Base-by-base conservation (phyloP, 345 rosid species). In the Excoecaria cochinchinensis region DNA sequence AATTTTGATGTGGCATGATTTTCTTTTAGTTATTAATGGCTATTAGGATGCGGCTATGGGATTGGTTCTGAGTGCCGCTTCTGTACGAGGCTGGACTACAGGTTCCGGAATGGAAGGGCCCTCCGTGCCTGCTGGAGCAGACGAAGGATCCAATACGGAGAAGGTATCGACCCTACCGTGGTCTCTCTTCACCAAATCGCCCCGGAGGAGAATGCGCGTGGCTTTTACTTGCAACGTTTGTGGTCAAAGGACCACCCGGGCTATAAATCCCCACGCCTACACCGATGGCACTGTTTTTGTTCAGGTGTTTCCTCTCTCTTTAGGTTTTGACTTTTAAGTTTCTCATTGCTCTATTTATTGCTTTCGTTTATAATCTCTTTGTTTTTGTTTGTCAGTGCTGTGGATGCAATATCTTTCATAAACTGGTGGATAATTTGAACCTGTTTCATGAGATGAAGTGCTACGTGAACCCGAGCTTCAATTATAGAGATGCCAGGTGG, bases 81-180 rank as follows among this genome's bases (percentile, higher is more conserved):
- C 97, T 31, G 88, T 90, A 25, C 82, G 96, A 74, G 97, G 98
- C 3, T 94, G 97, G 98, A 94, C 95, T 0, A 94, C 98, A 1
- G 93, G 93, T 48, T 94, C 97, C 5, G 97, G 98, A 24, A 90
- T 94, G 98, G 95, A 92, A 82, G 98, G 98, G 4, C 97, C 97
- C 0, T 74, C 95, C 1, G 86, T 77, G 56, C 92, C 97, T 13
- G 94, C 82, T 0, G 85, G 88, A 39, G 63, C 86, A 0, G 92
- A 87, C 21, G 87, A 70, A 5, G 85, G 84, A 59, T 80, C 80
- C 40, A 73, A 70, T 68, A 78, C 81, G 67, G 94, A 81, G 78
- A 90, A 81, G 52, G 85, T 89, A 48, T 90, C 97, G 16, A 91
- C 97, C 24, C 85, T 94, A 22, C 98, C 98, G 5, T 94, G 97